Conservation (phyloP, 2,329 filamentous ascomycete genomes). For the Gaeumannomyces sp. region DNA sequence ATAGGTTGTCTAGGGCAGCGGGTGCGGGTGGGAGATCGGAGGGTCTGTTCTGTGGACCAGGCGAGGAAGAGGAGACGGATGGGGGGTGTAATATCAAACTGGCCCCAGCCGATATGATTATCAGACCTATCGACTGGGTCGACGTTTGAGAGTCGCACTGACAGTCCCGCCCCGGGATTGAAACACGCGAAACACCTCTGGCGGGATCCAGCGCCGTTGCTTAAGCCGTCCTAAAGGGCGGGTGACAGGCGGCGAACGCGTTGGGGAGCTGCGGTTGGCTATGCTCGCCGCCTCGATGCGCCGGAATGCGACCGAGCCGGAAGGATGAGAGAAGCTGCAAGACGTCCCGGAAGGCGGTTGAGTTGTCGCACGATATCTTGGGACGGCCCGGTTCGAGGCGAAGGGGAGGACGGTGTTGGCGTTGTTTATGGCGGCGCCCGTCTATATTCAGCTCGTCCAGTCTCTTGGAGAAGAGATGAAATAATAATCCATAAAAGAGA, state of each 20-base stretch:
- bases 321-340: not conserved
- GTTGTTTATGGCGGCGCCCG: not conserved
- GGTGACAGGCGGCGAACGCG: not conserved
- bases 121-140: constrained; percentile 29
- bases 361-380: constrained; percentile 1
- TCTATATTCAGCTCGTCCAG: not conserved
- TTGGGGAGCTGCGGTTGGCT: not conserved
- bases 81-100: constrained; percentile 4
- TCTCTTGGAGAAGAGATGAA: not conserved
- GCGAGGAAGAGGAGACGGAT: constrained; percentile 9
- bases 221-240: constrained; percentile 6
- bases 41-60: constrained; percentile 19
- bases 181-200: constrained; percentile 34
- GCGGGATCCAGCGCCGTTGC: constrained; percentile 17
- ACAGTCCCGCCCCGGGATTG: constrained; percentile 28
- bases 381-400: not conserved
- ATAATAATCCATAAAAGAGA: constrained; percentile 1
- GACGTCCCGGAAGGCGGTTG: not conserved
- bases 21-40: constrained; percentile 16
- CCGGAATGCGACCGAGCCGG: constrained; percentile 4
- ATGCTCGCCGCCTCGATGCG: not conserved
- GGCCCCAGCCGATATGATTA: constrained; percentile 15
- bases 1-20: not conserved
- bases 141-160: constrained; percentile 33
- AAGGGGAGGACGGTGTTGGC: not conserved